Percentiles rank a stretch among this genome's conserved stretches.
Evolutionary conservation across 2,329 filamentous ascomycete genomes (phyloP).

Genomic region (Penicillium psychrosexuale): DNA sequence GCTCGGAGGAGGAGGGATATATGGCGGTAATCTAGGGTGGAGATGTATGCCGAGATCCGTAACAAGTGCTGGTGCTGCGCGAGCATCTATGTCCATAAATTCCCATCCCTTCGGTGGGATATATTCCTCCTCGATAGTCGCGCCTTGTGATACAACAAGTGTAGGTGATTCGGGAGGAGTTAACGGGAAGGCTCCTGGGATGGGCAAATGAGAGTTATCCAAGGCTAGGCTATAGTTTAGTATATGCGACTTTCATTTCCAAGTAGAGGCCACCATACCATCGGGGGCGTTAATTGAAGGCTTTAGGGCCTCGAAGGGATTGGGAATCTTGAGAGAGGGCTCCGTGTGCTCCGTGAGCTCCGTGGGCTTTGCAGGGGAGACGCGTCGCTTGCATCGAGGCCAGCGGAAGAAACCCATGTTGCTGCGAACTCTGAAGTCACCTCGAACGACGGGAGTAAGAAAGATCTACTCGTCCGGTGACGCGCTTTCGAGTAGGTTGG

Average conservation of each 20-base stretch:
- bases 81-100: conserved; percentile 8
- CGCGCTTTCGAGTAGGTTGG: conserved; percentile 5
- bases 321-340: neutral
- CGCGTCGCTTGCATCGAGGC: conserved; percentile 4
- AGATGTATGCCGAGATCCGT: conserved; percentile 20
- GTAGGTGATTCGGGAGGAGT: conserved; percentile 17
- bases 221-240: neutral
- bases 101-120: conserved; percentile 7
- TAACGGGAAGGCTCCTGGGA: conserved; percentile 19
- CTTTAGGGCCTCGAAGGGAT: neutral
- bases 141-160: conserved; percentile 5
- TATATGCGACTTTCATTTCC: neutral
- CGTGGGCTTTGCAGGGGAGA: neutral
- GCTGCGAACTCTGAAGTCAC: neutral
- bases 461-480: conserved; percentile 6
- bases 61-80: conserved; percentile 9
- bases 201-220: conserved; percentile 2
- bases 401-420: conserved; percentile 9
- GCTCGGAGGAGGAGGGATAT: conserved; percentile 2
- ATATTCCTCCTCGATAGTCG: conserved; percentile 1
- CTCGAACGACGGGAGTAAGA: neutral
- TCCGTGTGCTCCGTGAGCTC: neutral
- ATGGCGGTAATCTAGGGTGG: conserved; percentile 10
- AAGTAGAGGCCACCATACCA: neutral
- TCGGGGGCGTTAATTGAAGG: neutral